A percentile compares a stretch with the other conserved stretches of the same genome.
phyloP scores from a whole-genome alignment of 805 yeast species.

The Aciculoconidium aculeatum region DNA sequence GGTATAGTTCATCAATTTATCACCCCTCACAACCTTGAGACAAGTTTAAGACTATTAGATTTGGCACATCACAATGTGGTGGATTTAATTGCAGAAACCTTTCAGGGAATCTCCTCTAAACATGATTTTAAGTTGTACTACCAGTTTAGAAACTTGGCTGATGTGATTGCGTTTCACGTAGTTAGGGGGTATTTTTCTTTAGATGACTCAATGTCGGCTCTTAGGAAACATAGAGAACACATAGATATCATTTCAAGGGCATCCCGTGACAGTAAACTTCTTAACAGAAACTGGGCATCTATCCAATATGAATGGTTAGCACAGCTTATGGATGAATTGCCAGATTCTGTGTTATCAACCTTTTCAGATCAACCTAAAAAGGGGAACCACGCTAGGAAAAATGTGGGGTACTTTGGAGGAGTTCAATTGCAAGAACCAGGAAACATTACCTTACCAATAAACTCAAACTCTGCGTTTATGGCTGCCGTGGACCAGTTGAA shows the following conservation, averaged over 20 bases:
- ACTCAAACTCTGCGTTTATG: constrained; percentile 25
- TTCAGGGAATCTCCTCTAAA: constrained; percentile 9
- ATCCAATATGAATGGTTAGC: constrained; percentile 65
- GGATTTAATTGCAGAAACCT: constrained; percentile 16
- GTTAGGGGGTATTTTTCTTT: constrained; percentile 53
- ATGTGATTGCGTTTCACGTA: constrained; percentile 57
- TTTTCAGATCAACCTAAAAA: neutral
- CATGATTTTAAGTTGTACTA: constrained; percentile 26
- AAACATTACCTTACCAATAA: constrained; percentile 19
- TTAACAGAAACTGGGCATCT: constrained; percentile 45
- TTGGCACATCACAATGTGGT: constrained; percentile 27
- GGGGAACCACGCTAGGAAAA: constrained; percentile 4
- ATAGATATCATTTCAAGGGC: constrained; percentile 42
- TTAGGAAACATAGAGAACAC: constrained; percentile 61
- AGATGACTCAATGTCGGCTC: constrained; percentile 54
- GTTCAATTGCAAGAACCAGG: constrained; percentile 15
- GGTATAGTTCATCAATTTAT: constrained; percentile 28
- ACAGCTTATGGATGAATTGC: constrained; percentile 42
- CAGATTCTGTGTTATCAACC: constrained; percentile 38
- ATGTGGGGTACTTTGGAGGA: constrained; percentile 28
- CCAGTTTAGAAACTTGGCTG: constrained; percentile 46
- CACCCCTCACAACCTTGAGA: constrained; percentile 29
- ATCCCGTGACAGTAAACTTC: constrained; percentile 18
- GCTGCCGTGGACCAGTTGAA: constrained; percentile 18
- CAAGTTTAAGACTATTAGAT: constrained; percentile 24